Conservation (phyloP, 257 asterid genomes). For the Plantago elongata region DNA sequence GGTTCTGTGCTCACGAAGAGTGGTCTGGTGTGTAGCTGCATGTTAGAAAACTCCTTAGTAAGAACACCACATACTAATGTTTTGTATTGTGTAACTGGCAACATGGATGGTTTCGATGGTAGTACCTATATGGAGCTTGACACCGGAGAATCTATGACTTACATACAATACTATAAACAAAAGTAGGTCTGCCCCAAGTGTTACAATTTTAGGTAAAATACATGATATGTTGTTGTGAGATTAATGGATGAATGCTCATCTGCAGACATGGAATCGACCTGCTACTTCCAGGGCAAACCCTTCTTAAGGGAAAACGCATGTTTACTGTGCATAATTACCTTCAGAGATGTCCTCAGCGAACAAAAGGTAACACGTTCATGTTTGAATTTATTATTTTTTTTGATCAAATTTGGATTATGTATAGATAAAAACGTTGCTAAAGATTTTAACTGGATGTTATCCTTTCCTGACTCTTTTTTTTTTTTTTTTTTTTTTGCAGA, state of each 20-base stretch:
- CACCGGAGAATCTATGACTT: constrained; percentile 40
- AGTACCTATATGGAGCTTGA: constrained; percentile 34
- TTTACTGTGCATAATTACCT: constrained; percentile 50
- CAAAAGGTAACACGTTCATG: constrained; percentile 37
- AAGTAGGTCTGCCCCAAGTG: constrained; percentile 32
- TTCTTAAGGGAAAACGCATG: constrained; percentile 44
- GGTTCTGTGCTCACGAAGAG: constrained; percentile 37
- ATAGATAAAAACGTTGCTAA: neutral
- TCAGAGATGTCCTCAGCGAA: constrained; percentile 31
- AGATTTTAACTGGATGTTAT: neutral
- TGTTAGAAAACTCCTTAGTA: constrained; percentile 61
- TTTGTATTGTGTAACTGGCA: constrained; percentile 42
- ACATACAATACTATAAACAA: constrained; percentile 35
- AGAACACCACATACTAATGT: constrained; percentile 57
- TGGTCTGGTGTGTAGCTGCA: constrained; percentile 51
- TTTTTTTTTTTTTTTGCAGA: constrained; percentile 33
- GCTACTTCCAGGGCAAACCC: constrained; percentile 37
- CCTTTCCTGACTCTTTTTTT: neutral
- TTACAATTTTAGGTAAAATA: neutral
- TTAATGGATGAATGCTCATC: neutral
- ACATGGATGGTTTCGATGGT: constrained; percentile 36
- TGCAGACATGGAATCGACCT: constrained; percentile 57
- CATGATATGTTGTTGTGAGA: neutral
- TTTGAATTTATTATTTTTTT: too few relatives aligned
- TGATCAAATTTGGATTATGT: neutral